Evolutionary conservation across 1,139 yeast species (phyloP), one percentile per base, ranked within the genome.

Genomic region (Meyerozyma sp.): DNA sequence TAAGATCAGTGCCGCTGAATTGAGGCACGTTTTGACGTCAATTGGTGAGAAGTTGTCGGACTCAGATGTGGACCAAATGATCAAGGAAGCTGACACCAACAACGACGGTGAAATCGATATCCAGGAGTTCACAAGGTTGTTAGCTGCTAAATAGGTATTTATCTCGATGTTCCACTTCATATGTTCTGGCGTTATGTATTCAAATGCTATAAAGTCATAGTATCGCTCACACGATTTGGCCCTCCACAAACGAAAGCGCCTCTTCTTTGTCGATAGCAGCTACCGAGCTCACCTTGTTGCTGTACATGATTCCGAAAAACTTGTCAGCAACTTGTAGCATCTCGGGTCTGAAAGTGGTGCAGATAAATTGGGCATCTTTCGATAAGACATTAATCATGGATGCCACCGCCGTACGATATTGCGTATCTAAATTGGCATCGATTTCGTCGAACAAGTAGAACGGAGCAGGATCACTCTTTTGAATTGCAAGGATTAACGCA

Each of bases 71-170:
- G 95, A 89, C 57, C 95, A 89, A 67, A 93, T 93, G 97, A 81
- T 93, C 62, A 81, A 86, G 61, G 98, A 93, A 63, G 98, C 97
- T 46, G 95, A 87, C 62, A 85, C 93, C 54, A 93, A 91, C 66
- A 91, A 94, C 51, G 95, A 93, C 56, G 98, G 98, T 45, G 95
- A 87, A 67, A 93, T 93, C 61, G 94, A 91, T 66, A 93, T 93
- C 65, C 90, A 86, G 62, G 98, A 93, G 69, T 93, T 93, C 65
- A 94, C 94, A 51, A 85, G 84, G 55, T 77, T 87, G 57, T 76
- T 87, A 63, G 69, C 77, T 44, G 75, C 77, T 44, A 73, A 72
- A 61, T 73, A 65, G 37, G 23, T 21, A 21, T 21, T 32, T 13
- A 34, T 9, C 13, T 34, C 20, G 5, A 30, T 30, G 34, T 30